Base-by-base conservation (phyloP, 2,329 filamentous ascomycete genomes). In the Colletotrichum chrysophilum region DNA sequence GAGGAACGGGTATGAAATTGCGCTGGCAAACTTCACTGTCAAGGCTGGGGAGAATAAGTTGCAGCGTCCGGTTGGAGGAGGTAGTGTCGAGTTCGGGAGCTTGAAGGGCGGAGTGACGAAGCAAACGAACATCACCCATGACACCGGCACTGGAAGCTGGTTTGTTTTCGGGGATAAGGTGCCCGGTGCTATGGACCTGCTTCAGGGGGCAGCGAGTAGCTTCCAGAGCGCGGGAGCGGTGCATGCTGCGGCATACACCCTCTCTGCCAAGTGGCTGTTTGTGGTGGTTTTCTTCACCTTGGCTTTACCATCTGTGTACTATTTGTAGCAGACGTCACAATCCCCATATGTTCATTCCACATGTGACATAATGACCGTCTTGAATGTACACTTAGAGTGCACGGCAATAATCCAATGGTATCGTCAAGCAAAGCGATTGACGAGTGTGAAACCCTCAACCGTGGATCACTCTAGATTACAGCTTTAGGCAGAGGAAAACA, bases 21-120 rank as follows among this genome's bases (percentile, higher is more conserved):
- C 90, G 2, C 82, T 95, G 24, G 93, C 93, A 1, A 94, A 94
- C 81, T 95, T 95, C 80, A 94, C 93, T 0, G 92, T 95, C 8
- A 81, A 88, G 76, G 88, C 83, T 30, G 92, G 92, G 0, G 92
- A 87, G 71, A 94, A 94, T 78, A 88, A 85, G 77, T 80, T 94
- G 55, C 79, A 84, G 12, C 83, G 87, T 4, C 83, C 86, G 10
- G 83, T 88, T n/a, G 85, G 79, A 0, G 85, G 86, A 2, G 88
- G 88, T 0, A 76, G 78, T 14, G 88, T 84, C 2, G 88, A 92
- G 83, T 89, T 88, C 66, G 92, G 92, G 1, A 89, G 87, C 48
- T 79, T 93, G 77, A 90, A 89, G 79, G 85, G 83, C 26, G 90
- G 87, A 5, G 62, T 84, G 76, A 82, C 85, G 7, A 79, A 78